These are phyloP conservation scores for Spongiforma sp. DNA, from an alignment of 1,284 basidiomycete genomes.

Conservation along the genomic window DNA sequence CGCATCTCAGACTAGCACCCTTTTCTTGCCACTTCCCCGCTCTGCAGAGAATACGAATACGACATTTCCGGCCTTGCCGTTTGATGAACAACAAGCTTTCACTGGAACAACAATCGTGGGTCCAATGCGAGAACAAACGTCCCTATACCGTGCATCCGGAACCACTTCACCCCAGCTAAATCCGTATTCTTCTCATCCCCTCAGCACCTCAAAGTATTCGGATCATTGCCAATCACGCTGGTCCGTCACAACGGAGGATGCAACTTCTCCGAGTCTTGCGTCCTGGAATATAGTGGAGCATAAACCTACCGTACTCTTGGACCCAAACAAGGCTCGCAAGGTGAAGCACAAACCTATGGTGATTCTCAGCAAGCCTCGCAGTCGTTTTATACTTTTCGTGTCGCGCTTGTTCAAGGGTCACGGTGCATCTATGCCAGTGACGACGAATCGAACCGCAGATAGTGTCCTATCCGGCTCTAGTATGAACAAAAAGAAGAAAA, in stretches of 20 bases:
- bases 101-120: neutral
- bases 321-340: conserved; percentile 5
- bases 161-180: conserved; percentile 12
- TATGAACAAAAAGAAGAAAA: conserved; percentile 24
- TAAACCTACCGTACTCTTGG: neutral
- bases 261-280: conserved; percentile 25
- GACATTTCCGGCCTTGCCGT: conserved; percentile 26
- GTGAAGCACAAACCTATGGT: conserved; percentile 27
- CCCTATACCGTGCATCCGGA: neutral
- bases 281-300: conserved; percentile 17
- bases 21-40: conserved; percentile 23
- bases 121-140: neutral
- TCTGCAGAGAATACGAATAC: conserved; percentile 32
- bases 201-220: conserved; percentile 12
- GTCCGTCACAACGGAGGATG: conserved; percentile 35
- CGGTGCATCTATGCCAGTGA: conserved; percentile 4
- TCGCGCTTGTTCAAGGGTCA: conserved; percentile 37
- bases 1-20: conserved; percentile 22
- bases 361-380: conserved; percentile 33
- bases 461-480: conserved; percentile 29
- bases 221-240: conserved; percentile 33
- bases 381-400: conserved; percentile 36
- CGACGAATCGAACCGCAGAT: neutral
- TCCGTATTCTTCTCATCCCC: conserved; percentile 6
- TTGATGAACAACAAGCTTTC: conserved; percentile 17